Evolutionary conservation across 257 asterid genomes (phyloP).

Genomic region (Cinchona pubescens): DNA sequence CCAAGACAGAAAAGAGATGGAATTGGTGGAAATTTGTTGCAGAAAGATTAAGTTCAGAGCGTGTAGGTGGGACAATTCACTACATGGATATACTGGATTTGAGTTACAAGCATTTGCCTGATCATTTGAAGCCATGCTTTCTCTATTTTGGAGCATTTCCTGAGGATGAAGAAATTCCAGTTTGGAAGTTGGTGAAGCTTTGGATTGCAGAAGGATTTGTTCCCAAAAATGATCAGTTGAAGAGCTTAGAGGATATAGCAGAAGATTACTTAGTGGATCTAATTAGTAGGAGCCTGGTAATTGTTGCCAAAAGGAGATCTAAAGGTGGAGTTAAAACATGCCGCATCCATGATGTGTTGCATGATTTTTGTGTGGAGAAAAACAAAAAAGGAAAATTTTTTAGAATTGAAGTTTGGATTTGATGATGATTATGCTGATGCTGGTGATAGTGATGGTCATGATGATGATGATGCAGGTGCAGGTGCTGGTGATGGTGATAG

Average conservation of each 20-base stretch:
- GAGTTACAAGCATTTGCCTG: background rate
- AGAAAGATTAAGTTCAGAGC: too few relatives aligned
- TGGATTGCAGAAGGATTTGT: conserved; percentile 10
- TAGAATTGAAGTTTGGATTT: too few relatives aligned
- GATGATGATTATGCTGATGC: too few relatives aligned
- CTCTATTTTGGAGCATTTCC: background rate
- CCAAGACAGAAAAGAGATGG: background rate
- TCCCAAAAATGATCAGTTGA: background rate
- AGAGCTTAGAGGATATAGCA: background rate
- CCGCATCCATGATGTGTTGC: background rate
- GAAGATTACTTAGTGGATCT: background rate
- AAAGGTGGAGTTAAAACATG: conserved; percentile 2
- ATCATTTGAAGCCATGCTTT: background rate
- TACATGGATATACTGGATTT: background rate
- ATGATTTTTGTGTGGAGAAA: background rate
- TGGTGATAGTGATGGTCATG: too few relatives aligned
- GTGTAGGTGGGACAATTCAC: background rate
- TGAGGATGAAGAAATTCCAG: background rate
- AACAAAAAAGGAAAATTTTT: background rate
- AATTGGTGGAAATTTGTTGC: background rate
- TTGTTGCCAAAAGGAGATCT: background rate
- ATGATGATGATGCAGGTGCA: too few relatives aligned
- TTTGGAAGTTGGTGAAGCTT: background rate
- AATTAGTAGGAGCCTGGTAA: background rate
- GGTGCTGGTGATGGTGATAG: too few relatives aligned